Base-by-base conservation (phyloP, 2,329 filamentous ascomycete species). In the Fusarium nygamai region DNA sequence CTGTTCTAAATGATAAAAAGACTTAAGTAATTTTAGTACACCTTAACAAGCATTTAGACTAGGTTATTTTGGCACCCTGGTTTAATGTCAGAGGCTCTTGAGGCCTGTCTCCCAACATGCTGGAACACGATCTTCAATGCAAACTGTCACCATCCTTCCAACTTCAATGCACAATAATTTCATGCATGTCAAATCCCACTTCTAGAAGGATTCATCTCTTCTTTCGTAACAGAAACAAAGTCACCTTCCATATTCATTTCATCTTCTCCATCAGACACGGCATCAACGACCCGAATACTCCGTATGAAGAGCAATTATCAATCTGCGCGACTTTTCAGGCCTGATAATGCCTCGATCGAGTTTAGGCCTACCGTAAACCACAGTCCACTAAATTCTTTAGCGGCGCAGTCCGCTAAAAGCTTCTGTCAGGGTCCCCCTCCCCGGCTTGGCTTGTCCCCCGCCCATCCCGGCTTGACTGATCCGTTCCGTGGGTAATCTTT, bases 281-380 rank as follows among this genome's bases (percentile, higher is more conserved):
- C 61, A 64, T 14, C 27, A 34, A 14, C 17, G 22, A 50, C 11
- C 20, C 62, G 38, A 67, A 50, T n/a, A n/a, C n/a, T n/a, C n/a
- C n/a, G n/a, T 47, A 24, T 44, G 62, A 53, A 29, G 36, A 51
- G 24, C 24, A 9, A 39, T 38, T 19, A 65, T 43, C 24, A 31
- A 36, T 7, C 43, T 61, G 39, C 56, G 48, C 41, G 50, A 58
- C 61, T 66, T 67, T 65, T 38, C 16, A 5, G 33, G 46, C 29
- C 39, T 41, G 24, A 19, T 53, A 67, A 61, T 67, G 64, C 57
- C 66, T 69, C 13, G 29, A 69, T 69, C 29, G n/a, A 69, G 66
- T 69, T 57, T 69, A 69, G 66, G 12, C 29, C 48, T 69, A 64
- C 57, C 64, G 57, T 31, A 64, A 29, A 53, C 31, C 53, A 39